Percentiles rank a stretch among this genome's conserved stretches.
Evolutionary conservation across 1,284 basidiomycete species (phyloP).

Genomic region (Ceratorhiza oryzae-sativae): DNA sequence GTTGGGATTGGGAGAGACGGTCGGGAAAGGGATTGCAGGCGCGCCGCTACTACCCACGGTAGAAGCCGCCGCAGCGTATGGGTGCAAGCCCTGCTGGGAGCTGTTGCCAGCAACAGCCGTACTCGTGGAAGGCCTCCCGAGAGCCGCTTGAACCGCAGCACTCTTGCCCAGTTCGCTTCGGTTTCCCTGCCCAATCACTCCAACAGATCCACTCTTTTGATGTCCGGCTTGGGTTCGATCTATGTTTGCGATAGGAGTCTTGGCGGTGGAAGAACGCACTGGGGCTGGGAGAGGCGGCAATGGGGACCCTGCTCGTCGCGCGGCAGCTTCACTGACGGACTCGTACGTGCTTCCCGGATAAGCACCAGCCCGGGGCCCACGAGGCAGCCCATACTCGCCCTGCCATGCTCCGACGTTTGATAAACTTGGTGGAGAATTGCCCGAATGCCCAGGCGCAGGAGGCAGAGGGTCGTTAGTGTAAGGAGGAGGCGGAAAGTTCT

Average conservation of each 20-base stretch:
- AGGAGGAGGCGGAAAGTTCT: constrained; percentile 55
- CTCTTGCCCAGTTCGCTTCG: background rate
- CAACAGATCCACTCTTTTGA: constrained; percentile 28
- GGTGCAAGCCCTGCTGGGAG: constrained; percentile 20
- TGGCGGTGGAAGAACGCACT: constrained; percentile 23
- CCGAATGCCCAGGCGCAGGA: constrained; percentile 52
- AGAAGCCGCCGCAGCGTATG: constrained; percentile 30
- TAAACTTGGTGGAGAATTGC: constrained; percentile 14
- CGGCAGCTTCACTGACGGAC: constrained; percentile 15
- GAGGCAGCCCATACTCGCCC: constrained; percentile 61
- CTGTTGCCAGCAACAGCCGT: constrained; percentile 4
- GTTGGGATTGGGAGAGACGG: constrained; percentile 39
- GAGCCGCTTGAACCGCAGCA: background rate
- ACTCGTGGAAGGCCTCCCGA: constrained; percentile 15
- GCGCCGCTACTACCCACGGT: constrained; percentile 27
- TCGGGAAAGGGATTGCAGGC: constrained; percentile 34
- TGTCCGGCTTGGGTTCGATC: constrained; percentile 14
- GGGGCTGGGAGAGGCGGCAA: constrained; percentile 15
- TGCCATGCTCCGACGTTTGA: constrained; percentile 54
- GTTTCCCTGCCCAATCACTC: constrained; percentile 21
- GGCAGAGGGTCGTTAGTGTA: constrained; percentile 64
- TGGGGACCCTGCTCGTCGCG: constrained; percentile 26
- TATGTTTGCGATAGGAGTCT: constrained; percentile 5
- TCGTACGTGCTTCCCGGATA: constrained; percentile 51
- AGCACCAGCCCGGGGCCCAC: constrained; percentile 65